Base-by-base conservation (phyloP, 805 yeast genomes). In the Metschnikowia similis region DNA sequence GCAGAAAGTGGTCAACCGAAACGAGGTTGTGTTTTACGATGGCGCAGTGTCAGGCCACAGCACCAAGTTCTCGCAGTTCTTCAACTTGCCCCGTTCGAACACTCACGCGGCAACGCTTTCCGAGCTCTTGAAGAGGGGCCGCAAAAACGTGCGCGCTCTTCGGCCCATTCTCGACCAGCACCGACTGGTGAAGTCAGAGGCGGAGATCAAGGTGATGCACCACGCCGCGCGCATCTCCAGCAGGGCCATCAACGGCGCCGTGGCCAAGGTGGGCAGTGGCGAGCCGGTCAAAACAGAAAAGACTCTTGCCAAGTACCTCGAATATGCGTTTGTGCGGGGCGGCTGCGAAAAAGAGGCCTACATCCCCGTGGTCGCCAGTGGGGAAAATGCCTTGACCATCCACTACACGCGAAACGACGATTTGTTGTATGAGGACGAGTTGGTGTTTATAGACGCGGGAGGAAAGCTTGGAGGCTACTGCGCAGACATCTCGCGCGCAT, bases 331-430 rank as follows among this genome's bases (percentile, higher is more conserved):
- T 65, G 80, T 86, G 10, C 75, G 82, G 37, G 90, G 92, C 28
- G 99, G 99, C 0, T 90, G 97, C 66, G 96, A 89, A 56, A 81
- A 81, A 53, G 80, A 86, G 36, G 97, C 97, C 0, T 94, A 94
- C 64, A 81, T 91, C 17, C 98, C 99, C 0, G 99, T 94, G 8
- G 96, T 94, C 3, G 99, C 98, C 5, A 85, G 96, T 32, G 99
- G 99, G 1, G 70, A 79, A 29, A 91, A 94, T 65, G 89, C 97
- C 0, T 70, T 94, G 36, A 87, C 92, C 36, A 92, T 94, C 52
- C 99, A 94, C 67, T 94, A 94, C 66, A 91, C 96, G 0, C 75
- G 96, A 51, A 94, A 94, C 61, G 96, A 94, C 66, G 96, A 89
- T 62, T 67, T 86, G 10, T 75, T 94, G 54, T 79, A 79, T 50